Conservation (phyloP, 768 basidiomycete genomes). For the Russula vinacea region DNA sequence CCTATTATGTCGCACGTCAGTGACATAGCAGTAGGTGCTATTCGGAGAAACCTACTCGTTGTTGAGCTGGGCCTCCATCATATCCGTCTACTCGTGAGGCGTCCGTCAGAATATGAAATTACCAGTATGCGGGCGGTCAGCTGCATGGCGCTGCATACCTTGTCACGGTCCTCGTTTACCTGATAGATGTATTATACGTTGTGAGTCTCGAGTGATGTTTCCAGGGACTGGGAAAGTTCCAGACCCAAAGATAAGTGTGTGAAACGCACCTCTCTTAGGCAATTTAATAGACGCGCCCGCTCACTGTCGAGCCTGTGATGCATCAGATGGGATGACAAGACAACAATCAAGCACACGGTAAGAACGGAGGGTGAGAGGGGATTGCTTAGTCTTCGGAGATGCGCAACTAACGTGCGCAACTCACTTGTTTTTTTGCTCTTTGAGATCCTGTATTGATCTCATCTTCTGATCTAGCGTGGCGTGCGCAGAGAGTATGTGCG, state of each 20-base stretch:
- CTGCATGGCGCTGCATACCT: conserved; percentile 38
- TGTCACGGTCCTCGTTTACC: conserved; percentile 82
- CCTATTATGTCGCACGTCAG: conserved; percentile 42
- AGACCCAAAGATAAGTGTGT: conserved; percentile 7
- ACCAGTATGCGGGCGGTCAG: not conserved
- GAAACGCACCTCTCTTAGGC: conserved; percentile 61
- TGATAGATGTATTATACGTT: conserved; percentile 34
- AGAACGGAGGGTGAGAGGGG: not conserved
- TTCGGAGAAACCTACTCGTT: conserved; percentile 53
- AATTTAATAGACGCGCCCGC: conserved; percentile 61
- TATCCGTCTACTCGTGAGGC: conserved; percentile 49
- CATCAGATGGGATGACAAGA: conserved; percentile 8
- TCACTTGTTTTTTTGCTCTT: conserved; percentile 82
- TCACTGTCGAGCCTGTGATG: conserved; percentile 67
- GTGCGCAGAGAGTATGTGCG: conserved; percentile 82
- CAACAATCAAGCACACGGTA: conserved; percentile 7
- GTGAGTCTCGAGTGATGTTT: conserved; percentile 4
- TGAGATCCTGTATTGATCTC: conserved; percentile 74
- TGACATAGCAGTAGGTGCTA: conserved; percentile 17
- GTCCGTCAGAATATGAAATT: conserved; percentile 11
- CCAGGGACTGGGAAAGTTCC: conserved; percentile 2
- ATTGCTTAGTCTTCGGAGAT: conserved; percentile 5
- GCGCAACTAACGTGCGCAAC: conserved; percentile 32
- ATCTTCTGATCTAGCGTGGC: conserved; percentile 73
- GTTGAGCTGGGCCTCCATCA: conserved; percentile 62